phyloP scores from a whole-genome alignment of 2,329 filamentous ascomycete species.

The Chaetomium strumarium region DNA sequence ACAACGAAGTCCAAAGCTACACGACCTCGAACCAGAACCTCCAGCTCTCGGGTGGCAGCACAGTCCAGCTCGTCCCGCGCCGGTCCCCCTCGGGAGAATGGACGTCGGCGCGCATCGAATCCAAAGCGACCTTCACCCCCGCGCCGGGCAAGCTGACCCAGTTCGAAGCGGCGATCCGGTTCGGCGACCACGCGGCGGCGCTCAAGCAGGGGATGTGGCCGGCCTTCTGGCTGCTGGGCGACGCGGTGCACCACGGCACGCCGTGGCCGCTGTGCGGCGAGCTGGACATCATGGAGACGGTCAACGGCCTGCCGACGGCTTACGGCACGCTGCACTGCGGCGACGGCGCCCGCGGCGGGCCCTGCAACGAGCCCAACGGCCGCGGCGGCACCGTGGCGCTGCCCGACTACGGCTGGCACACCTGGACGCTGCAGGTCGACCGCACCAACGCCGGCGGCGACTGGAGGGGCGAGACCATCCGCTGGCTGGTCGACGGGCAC shows the following conservation, averaged over 20 bases:
- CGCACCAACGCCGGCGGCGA: slow-evolving; percentile 34
- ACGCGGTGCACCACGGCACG: slow-evolving; percentile 42
- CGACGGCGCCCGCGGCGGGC: slow-evolving; percentile 33
- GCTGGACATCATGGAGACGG: slow-evolving; percentile 52
- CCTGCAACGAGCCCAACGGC: slow-evolving; percentile 48
- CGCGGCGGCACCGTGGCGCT: slow-evolving; percentile 33
- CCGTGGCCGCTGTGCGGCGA: slow-evolving; percentile 50
- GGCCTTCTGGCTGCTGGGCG: slow-evolving; percentile 53
- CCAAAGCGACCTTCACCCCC: slow-evolving; percentile 42
- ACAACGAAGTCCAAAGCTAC: slow-evolving; percentile 49
- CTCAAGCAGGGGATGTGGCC: slow-evolving; percentile 52
- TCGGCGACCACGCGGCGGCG: slow-evolving; percentile 35
- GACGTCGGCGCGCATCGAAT: slow-evolving; percentile 52
- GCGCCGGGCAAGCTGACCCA: slow-evolving; percentile 39
- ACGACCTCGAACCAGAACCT: slow-evolving; percentile 41
- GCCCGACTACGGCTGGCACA: slow-evolving; percentile 40
- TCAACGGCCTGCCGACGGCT: slow-evolving; percentile 43
- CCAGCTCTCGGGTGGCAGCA: slow-evolving; percentile 44
- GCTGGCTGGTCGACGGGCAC: slow-evolving; percentile 44
- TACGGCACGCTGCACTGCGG: slow-evolving; percentile 51
- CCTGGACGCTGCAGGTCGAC: slow-evolving; percentile 46
- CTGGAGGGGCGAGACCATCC: slow-evolving; percentile 45
- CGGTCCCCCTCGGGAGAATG: slow-evolving; percentile 36
- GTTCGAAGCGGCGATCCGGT: slow-evolving; percentile 41
- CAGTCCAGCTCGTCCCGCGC: slow-evolving; percentile 47